Base-by-base conservation (phyloP, 352 stramenopile species). In the Phytophthora lateralis region DNA sequence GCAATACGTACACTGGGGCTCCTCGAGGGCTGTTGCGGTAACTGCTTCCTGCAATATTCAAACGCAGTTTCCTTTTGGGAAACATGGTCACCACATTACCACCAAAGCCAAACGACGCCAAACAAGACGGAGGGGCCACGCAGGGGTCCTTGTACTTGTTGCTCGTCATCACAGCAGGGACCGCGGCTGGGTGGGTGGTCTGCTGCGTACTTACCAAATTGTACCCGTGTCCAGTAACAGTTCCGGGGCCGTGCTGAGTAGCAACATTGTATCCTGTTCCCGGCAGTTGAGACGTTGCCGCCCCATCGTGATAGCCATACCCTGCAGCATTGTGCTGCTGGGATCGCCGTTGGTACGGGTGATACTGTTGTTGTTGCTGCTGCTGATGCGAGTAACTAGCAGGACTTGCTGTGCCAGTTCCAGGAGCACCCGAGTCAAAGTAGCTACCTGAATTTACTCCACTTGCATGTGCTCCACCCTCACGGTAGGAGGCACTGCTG, bases 31-130 rank as follows among this genome's bases (percentile, higher is more conserved):
- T 95, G 69, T 84, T 90, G 47, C 80, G 82, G 37, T 80, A 69
- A 60, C 73, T 62, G 56, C 65, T 82, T 51, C 73, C 75, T 15
- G 76, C 73, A 48, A 78, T 82, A 50, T 90, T 93, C 20, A 94
- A 54, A 4, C 83, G 83, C 55, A 95, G 48, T 51, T 96, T 95
- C 49, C 84, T 78, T 62, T 92, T 93, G 0, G 88, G 88, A 65
- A 95, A 92, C 88, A 96, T 96, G 6, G 82, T 93, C 46, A 90
- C 87, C n/a, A 95, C 71, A 47, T 92, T 96, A 10, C 88, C 88
- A 67, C 88, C 88, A 71, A 96, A 96, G 24, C 88, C 88, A 58
- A 96, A 95, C 7, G 86, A 87, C 2, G 72, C 75, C 11, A 96
- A 63, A 45, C 85, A 94, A 7, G 82, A 93, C 12, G 85, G 83